phyloP scores from a whole-genome alignment of 768 basidiomycete genomes.

The Trametes punicea region DNA sequence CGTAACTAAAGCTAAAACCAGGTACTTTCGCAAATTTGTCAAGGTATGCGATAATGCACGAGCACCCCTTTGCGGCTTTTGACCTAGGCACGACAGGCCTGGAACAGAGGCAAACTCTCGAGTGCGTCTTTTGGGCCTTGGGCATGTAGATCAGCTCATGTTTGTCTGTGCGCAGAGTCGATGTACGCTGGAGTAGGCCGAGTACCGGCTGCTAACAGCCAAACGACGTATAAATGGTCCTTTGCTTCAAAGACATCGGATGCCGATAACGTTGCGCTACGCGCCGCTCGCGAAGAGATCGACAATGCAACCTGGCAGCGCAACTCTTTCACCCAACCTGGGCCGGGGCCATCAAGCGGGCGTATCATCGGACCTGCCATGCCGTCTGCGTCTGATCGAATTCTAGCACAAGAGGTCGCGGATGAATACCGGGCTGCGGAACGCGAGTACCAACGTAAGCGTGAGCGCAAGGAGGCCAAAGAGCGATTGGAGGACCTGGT shows the following conservation, averaged over 20 bases:
- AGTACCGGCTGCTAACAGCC: conserved; percentile 55
- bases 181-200: conserved; percentile 63
- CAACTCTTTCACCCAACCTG: neutral
- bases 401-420: conserved; percentile 61
- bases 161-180: conserved; percentile 36
- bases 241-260: conserved; percentile 67
- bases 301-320: conserved; percentile 40
- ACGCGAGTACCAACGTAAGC: conserved; percentile 58
- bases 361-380: conserved; percentile 65
- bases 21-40: conserved; percentile 92
- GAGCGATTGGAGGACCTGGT: conserved; percentile 74
- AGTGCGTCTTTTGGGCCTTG: conserved; percentile 38
- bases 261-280: conserved; percentile 58
- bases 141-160: neutral
- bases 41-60: conserved; percentile 45
- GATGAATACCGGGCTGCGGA: conserved; percentile 52
- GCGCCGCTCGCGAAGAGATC: conserved; percentile 57
- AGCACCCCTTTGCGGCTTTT: conserved; percentile 1
- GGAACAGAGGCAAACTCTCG: conserved; percentile 77
- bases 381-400: conserved; percentile 66
- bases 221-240: conserved; percentile 86
- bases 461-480: conserved; percentile 60
- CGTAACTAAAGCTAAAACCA: conserved; percentile 36
- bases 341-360: conserved; percentile 29
- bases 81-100: conserved; percentile 45